A percentile compares a stretch with the other conserved stretches of the same genome.
Evolutionary conservation across 1,284 basidiomycete species (phyloP).

Genomic region (Ustilago esculenta): DNA sequence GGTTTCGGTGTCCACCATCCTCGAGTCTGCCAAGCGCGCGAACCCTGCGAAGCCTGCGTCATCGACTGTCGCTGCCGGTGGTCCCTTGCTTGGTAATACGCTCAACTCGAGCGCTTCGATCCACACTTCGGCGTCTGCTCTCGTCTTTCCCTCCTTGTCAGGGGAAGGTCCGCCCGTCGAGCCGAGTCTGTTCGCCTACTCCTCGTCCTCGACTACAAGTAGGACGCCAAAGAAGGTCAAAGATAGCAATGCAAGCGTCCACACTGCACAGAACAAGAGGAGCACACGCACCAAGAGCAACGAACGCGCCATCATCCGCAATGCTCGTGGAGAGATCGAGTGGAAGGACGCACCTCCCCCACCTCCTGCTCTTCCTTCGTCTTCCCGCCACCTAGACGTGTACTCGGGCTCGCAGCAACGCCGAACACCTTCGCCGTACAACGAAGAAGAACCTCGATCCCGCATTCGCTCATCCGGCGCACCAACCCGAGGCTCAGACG

Average conservation of each 20-base stretch:
- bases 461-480: slow-evolving; percentile 18
- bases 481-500: slow-evolving; percentile 7
- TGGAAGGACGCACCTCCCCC: slow-evolving; percentile 39
- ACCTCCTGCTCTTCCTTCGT: slow-evolving; percentile 4
- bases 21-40: slow-evolving; percentile 35
- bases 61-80: neutral
- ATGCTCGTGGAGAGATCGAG: slow-evolving; percentile 49
- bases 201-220: neutral
- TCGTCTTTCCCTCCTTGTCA: slow-evolving; percentile 10
- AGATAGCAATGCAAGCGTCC: slow-evolving; percentile 26
- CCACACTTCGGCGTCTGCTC: slow-evolving; percentile 1
- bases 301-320: slow-evolving; percentile 35
- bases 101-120: slow-evolving; percentile 14
- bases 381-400: neutral
- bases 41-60: slow-evolving; percentile 1
- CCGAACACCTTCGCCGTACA: slow-evolving; percentile 19
- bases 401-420: slow-evolving; percentile 3
- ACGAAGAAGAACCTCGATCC: slow-evolving; percentile 4
- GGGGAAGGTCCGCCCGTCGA: slow-evolving; percentile 31
- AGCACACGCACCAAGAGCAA: slow-evolving; percentile 20
- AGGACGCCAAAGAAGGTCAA: slow-evolving; percentile 27
- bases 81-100: slow-evolving; percentile 27
- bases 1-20: slow-evolving; percentile 38
- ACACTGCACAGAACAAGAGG: slow-evolving; percentile 21
- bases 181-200: slow-evolving; percentile 45